Percentiles rank a stretch among this genome's conserved stretches.
phyloP scores from a whole-genome alignment of 768 basidiomycete genomes.

The Lactarius sp. region DNA sequence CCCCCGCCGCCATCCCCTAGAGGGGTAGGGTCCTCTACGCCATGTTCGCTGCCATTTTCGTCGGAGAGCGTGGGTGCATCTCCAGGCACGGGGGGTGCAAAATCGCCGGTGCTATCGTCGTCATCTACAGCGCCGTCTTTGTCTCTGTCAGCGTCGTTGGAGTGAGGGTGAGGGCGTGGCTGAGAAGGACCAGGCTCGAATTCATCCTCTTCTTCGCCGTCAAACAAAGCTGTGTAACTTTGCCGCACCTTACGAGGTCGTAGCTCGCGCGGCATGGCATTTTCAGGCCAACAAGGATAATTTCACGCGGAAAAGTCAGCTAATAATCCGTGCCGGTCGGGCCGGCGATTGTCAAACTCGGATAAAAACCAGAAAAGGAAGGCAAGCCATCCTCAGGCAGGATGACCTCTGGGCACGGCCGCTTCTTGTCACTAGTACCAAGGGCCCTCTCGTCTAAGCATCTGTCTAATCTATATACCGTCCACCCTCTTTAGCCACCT shows the following conservation, averaged over 20 bases:
- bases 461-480: too few relatives aligned
- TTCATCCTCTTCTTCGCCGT: slow-evolving; percentile 32
- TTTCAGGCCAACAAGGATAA: neutral
- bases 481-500: too few relatives aligned
- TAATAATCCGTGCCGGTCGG: slow-evolving; percentile 40
- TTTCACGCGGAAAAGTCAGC: too few relatives aligned
- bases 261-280: slow-evolving; percentile 49
- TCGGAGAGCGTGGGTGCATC: slow-evolving; percentile 31
- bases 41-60: slow-evolving; percentile 22
- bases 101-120: slow-evolving; percentile 50
- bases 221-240: slow-evolving; percentile 44
- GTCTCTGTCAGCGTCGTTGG: slow-evolving; percentile 27
- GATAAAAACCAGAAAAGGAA: too few relatives aligned
- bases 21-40: neutral
- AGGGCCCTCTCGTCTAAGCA: too few relatives aligned
- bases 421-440: too few relatives aligned
- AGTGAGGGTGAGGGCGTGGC: neutral
- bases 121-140: slow-evolving; percentile 22
- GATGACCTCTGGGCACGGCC: too few relatives aligned
- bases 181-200: slow-evolving; percentile 39
- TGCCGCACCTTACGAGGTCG: slow-evolving; percentile 50
- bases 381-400: too few relatives aligned
- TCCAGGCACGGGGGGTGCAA: slow-evolving; percentile 41
- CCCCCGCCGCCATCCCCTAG: neutral
- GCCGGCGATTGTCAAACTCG: neutral